phyloP scores from a whole-genome alignment of 768 basidiomycete genomes.

The Macrolepiota dolichaula region DNA sequence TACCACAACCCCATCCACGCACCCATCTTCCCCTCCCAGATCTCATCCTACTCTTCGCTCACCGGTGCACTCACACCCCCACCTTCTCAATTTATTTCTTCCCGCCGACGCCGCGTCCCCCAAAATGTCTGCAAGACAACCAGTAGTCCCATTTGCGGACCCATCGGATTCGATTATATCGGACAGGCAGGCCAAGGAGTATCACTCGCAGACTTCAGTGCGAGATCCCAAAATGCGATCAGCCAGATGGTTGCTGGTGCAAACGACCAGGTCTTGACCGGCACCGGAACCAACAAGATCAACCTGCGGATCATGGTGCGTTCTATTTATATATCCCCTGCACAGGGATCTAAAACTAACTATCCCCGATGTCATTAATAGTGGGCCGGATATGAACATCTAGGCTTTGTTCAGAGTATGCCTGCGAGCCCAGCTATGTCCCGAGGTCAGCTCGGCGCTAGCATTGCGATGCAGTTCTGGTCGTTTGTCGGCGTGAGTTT shows the following conservation, averaged over 20 bases:
- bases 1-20: slow-evolving; percentile 11
- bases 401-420: slow-evolving; percentile 9
- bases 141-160: slow-evolving; percentile 18
- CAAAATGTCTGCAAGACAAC: slow-evolving; percentile 18
- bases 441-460: slow-evolving; percentile 36
- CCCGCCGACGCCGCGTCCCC: slow-evolving; percentile 8
- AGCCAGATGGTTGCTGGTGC: slow-evolving; percentile 12
- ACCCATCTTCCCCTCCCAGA: slow-evolving; percentile 11
- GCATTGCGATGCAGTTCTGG: slow-evolving; percentile 26
- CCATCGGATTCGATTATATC: slow-evolving; percentile 38
- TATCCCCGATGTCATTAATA: slow-evolving; percentile 1
- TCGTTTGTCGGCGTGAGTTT: slow-evolving; percentile 5
- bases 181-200: slow-evolving; percentile 41
- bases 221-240: slow-evolving; percentile 3
- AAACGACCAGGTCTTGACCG: slow-evolving; percentile 12
- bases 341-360: no score
- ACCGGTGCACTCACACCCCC: slow-evolving; percentile 5
- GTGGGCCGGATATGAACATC: slow-evolving; percentile 15
- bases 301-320: slow-evolving; percentile 14
- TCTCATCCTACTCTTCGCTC: slow-evolving; percentile 9
- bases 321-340: not conserved
- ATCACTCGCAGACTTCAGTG: slow-evolving; percentile 25
- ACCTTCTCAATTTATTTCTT: not conserved
- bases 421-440: slow-evolving; percentile 29
- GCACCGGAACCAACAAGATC: slow-evolving; percentile 6